Base-by-base conservation (phyloP, 345 rosid species). In the Rhizophora mangle region DNA sequence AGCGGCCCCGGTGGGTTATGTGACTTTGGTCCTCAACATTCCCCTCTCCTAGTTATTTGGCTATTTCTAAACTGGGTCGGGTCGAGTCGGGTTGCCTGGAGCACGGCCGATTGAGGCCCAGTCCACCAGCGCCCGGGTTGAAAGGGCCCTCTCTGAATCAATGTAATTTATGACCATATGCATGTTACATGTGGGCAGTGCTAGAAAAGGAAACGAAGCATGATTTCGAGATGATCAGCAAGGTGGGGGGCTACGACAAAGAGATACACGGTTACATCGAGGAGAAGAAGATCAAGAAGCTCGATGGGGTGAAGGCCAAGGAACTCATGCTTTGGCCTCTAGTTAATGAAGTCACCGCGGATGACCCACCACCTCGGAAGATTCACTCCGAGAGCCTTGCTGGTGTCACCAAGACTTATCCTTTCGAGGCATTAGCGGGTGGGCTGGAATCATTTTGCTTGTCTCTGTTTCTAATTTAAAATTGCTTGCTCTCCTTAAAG, bases 231-330 rank as follows among this genome's bases (percentile, higher is more conserved):
- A 72, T 80, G 85, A 77, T 81, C 64, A 82, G 82, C 82, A 84
- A 78, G 69, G 79, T 81, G 29, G 91, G 83, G 58, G 79, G 82
- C 60, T 85, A 84, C 11, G 81, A 75, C 63, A 62, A 58, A 16
- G 76, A 74, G 56, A 78, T 87, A 31, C 82, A 82, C 4, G 86
- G 82, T 63, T 80, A 20, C 30, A 73, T 85, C 4, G 66, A 57
- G 57, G 77, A 76, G 77, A 82, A 77, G 65, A 60, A 58, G 69
- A 82, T 83, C 74, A 81, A 80, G 78, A 80, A 83, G 74, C 87
- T 85, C 49, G 83, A 82, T 76, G 91, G 87, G 37, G 89, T 85
- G 63, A 85, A 83, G 80, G 85, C 86, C 20, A 85, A 75, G 81
- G 89, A 85, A 64, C 67, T 85, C 65, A 68, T 87, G 77, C 75